Conservation (phyloP, 768 basidiomycete genomes). For the Omphalotus guepiniiformis region DNA sequence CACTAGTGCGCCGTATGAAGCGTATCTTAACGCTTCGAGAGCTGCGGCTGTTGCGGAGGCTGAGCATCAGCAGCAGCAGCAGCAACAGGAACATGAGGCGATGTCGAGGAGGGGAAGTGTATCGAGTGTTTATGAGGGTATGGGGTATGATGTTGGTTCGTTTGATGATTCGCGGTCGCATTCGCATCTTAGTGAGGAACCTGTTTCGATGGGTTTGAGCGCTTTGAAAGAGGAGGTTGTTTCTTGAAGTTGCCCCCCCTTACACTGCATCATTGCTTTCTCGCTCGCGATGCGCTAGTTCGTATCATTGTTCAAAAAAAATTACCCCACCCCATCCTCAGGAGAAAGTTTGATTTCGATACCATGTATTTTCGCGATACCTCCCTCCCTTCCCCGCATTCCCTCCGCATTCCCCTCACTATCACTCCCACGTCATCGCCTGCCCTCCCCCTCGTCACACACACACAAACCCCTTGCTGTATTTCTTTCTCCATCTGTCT, state of each 20-base stretch:
- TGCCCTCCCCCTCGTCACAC: neutral
- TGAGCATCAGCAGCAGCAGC: neutral
- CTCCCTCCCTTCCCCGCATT: neutral
- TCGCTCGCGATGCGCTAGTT: no score
- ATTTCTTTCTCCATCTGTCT: neutral
- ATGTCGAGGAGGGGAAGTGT: neutral
- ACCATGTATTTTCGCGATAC: neutral
- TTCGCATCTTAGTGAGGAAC: neutral
- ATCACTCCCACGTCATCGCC: neutral
- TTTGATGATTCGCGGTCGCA: neutral
- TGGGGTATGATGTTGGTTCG: neutral
- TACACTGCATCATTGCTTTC: no score
- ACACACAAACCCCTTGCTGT: neutral
- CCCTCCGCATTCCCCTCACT: neutral
- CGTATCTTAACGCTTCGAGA: neutral
- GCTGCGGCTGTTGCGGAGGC: neutral
- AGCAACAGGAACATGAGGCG: neutral
- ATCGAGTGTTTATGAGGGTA: neutral
- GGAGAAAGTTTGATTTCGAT: neutral
- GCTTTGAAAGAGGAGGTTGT: neutral
- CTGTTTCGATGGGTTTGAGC: neutral
- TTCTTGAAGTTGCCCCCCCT: no score
- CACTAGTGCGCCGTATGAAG: constrained; percentile 3
- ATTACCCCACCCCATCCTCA: no score
- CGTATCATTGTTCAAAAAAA: neutral